Conservation (phyloP, 768 basidiomycete genomes). For the Tylopilus balloui region DNA sequence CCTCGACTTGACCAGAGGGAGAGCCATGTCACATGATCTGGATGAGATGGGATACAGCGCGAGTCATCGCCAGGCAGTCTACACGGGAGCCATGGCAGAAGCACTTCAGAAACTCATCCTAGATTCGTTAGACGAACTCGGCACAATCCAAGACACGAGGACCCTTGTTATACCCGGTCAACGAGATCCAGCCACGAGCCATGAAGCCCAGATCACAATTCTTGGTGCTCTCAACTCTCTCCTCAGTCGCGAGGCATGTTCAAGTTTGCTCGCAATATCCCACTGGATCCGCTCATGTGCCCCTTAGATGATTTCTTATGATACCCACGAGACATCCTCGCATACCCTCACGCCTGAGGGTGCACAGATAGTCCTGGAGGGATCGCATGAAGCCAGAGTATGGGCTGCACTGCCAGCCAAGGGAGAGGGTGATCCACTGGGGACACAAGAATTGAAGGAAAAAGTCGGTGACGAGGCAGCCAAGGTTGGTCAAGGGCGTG, state of each 20-base stretch:
- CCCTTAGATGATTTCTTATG: slow-evolving; percentile 76
- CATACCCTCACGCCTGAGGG: slow-evolving; percentile 84
- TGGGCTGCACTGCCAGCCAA: slow-evolving; percentile 79
- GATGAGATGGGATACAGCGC: slow-evolving; percentile 18
- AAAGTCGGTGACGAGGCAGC: slow-evolving; percentile 81
- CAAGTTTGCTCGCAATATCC: slow-evolving; percentile 2
- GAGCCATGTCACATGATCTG: slow-evolving; percentile 12
- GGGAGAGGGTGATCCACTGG: slow-evolving; percentile 64
- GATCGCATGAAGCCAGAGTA: slow-evolving; percentile 94
- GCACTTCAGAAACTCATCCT: slow-evolving; percentile 76
- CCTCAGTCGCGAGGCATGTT: slow-evolving; percentile 72
- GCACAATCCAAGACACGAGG: slow-evolving; percentile 64
- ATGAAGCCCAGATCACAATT: slow-evolving; percentile 78
- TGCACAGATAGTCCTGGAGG: slow-evolving; percentile 64
- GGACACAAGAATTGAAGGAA: slow-evolving; percentile 64
- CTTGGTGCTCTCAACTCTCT: slow-evolving; percentile 92
- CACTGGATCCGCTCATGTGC: slow-evolving; percentile 11
- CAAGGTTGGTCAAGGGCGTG: slow-evolving; percentile 91
- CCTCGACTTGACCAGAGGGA: background rate
- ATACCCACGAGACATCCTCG: slow-evolving; percentile 68
- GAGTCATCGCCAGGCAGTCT: background rate
- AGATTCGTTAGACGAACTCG: slow-evolving; percentile 56
- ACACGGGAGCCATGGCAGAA: slow-evolving; percentile 55
- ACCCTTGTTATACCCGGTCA: slow-evolving; percentile 63
- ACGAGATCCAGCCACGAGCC: slow-evolving; percentile 49